Base-by-base conservation (phyloP, 805 yeast species). In the Barnettozyma siamensis region DNA sequence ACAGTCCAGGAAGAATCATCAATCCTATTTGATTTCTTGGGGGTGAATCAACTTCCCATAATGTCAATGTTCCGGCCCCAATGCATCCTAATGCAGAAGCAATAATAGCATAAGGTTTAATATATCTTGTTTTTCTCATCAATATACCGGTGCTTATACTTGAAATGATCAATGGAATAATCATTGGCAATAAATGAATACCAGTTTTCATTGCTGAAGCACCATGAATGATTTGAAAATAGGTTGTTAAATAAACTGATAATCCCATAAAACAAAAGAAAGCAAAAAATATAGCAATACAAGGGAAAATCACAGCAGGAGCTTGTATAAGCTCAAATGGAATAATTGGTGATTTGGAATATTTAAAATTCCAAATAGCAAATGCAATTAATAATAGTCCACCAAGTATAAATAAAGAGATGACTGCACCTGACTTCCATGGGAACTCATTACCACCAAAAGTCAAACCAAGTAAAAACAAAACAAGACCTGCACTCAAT, bases 371-470 rank as follows among this genome's bases (percentile, higher is more conserved):
- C 62, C 69, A 72, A 26, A 41, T 17, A 56, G 47, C 36, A 31
- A 75, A 74, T 0, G 42, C 46, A 9, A 63, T 45, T 5, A 66
- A 30, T 2, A 69, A 42, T 2, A 67, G 13, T 1, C 69, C 67
- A 8, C 81, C 79, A 28, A 78, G 31, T 8, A 73, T 58, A 38
- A 79, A 67, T 39, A 72, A 70, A 10, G 59, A 48, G 7, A 80
- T 70, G 3, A 76, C 74, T 4, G 74, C 68, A n/a, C 75, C 73
- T 0, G 80, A 71, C 3, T 60, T 53, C 86, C 86, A 80, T 2
- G 74, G 59, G 49, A 58, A 69, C 27, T 69, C 63, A 28, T 61
- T 57, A 3, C 80, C 79, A 16, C 83, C 84, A 49, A 78, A 71
- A 0, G 80, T 69, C 29, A 79, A 54, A 0, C 70, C 84, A 33